phyloP scores from a whole-genome alignment of 768 basidiomycete species.

The Polyporus arcularius region DNA sequence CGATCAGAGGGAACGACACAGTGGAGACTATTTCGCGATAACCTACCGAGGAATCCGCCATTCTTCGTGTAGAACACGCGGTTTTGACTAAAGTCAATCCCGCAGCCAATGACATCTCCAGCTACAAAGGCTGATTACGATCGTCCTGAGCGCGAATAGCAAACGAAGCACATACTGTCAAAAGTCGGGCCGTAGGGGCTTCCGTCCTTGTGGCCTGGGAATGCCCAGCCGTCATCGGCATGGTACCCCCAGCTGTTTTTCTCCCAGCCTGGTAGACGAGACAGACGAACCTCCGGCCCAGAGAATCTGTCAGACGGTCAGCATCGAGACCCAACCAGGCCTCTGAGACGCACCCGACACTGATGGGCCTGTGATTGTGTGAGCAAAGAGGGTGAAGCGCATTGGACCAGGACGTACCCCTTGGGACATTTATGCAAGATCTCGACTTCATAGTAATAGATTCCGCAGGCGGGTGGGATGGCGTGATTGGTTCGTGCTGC shows the following conservation, averaged over 20 bases:
- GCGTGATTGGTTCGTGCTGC: constrained; percentile 76
- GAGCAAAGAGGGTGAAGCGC: not conserved
- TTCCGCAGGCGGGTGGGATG: constrained; percentile 83
- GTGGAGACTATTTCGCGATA: not conserved
- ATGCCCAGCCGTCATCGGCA: constrained; percentile 84
- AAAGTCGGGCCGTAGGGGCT: constrained; percentile 76
- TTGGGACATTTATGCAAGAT: constrained; percentile 78
- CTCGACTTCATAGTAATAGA: constrained; percentile 94
- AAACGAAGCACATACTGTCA: constrained; percentile 58
- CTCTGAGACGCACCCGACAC: constrained; percentile 63
- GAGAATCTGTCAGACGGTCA: constrained; percentile 54
- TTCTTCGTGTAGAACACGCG: constrained; percentile 91
- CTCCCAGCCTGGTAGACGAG: constrained; percentile 86
- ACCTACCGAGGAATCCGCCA: constrained; percentile 64
- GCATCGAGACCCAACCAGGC: not conserved
- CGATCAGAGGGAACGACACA: constrained; percentile 5
- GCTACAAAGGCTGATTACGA: constrained; percentile 44
- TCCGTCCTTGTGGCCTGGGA: constrained; percentile 73
- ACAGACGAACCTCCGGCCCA: constrained; percentile 60
- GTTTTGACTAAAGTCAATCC: constrained; percentile 83
- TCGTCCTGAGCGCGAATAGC: not conserved
- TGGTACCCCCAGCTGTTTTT: constrained; percentile 89
- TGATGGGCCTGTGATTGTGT: constrained; percentile 60
- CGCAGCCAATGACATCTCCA: constrained; percentile 89
- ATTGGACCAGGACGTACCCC: constrained; percentile 54